These are phyloP conservation scores for Candida nitratophila DNA, from an alignment of 805 yeast species.

Conservation along the genomic window DNA sequence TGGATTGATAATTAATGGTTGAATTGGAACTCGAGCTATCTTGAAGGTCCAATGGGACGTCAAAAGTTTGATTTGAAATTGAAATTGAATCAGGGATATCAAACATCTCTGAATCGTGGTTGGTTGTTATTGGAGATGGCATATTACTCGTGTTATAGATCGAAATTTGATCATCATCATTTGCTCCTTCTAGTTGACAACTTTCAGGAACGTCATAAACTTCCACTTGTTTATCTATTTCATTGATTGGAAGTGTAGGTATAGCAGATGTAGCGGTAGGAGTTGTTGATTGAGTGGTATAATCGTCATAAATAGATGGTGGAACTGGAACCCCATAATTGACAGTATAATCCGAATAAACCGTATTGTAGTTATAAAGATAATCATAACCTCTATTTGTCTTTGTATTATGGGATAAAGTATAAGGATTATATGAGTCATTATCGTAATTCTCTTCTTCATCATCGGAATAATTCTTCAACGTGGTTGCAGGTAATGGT, in stretches of 20 bases:
- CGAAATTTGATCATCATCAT: background rate
- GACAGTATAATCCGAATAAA: conserved; percentile 29
- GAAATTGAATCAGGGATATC: background rate
- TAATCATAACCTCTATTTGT: conserved; percentile 71
- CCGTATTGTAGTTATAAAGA: conserved; percentile 75
- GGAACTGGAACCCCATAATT: background rate
- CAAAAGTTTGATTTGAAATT: background rate
- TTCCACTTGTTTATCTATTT: conserved; percentile 13
- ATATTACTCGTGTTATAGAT: background rate
- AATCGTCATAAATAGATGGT: background rate
- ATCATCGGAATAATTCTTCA: conserved; percentile 65
- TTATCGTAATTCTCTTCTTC: conserved; percentile 52
- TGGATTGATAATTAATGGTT: conserved; percentile 5
- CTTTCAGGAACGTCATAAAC: conserved; percentile 34
- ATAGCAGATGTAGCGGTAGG: background rate
- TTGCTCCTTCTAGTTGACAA: conserved; percentile 26
- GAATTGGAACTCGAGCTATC: conserved; percentile 5
- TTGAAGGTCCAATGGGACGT: background rate
- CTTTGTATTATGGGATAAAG: conserved; percentile 65
- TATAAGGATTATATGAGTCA: conserved; percentile 29
- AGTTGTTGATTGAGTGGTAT: background rate
- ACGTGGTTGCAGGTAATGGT: conserved; percentile 76
- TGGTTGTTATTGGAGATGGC: background rate
- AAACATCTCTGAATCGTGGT: background rate
- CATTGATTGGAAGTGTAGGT: background rate